phyloP scores from a whole-genome alignment of 345 rosid species.

The Kandelia obovata region DNA sequence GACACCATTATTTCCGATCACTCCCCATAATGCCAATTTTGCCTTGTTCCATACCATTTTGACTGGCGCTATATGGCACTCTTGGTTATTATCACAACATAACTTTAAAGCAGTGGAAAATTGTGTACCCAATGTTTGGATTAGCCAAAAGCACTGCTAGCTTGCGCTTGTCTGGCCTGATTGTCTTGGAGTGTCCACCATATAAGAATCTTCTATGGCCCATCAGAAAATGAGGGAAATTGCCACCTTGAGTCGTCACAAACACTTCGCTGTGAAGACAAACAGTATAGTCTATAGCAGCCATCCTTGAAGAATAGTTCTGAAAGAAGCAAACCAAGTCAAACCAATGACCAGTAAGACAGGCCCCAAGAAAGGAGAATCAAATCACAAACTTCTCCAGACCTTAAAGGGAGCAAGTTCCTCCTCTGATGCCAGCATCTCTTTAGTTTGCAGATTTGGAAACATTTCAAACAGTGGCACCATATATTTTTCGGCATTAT shows the following conservation, averaged over 20 bases:
- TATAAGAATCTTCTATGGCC: conserved; percentile 89
- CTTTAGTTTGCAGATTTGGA: conserved; percentile 88
- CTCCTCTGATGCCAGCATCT: conserved; percentile 73
- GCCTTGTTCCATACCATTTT: not conserved
- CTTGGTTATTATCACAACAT: not conserved
- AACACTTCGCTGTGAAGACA: conserved; percentile 99
- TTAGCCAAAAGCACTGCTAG: conserved; percentile 87
- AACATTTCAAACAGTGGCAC: conserved; percentile 93
- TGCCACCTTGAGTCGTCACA: conserved; percentile 99
- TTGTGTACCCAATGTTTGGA: conserved; percentile 74
- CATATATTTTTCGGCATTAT: conserved; percentile 85
- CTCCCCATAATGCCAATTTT: not conserved
- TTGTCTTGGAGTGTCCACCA: conserved; percentile 94
- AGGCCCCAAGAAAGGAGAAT: conserved; percentile 7
- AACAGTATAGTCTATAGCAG: conserved; percentile 98
- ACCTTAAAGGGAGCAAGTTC: conserved; percentile 93
- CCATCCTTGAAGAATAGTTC: conserved; percentile 99
- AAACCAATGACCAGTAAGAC: conserved; percentile 16
- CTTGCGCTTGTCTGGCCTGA: conserved; percentile 96
- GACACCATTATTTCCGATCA: not conserved
- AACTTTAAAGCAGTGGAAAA: conserved; percentile 12
- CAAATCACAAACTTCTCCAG: conserved; percentile 13
- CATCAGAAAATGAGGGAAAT: conserved; percentile 96
- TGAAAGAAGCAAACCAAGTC: conserved; percentile 42
- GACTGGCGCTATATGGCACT: not conserved